Conservation (phyloP, 2,329 filamentous ascomycete genomes). For the Tolypocladium endophyticum region DNA sequence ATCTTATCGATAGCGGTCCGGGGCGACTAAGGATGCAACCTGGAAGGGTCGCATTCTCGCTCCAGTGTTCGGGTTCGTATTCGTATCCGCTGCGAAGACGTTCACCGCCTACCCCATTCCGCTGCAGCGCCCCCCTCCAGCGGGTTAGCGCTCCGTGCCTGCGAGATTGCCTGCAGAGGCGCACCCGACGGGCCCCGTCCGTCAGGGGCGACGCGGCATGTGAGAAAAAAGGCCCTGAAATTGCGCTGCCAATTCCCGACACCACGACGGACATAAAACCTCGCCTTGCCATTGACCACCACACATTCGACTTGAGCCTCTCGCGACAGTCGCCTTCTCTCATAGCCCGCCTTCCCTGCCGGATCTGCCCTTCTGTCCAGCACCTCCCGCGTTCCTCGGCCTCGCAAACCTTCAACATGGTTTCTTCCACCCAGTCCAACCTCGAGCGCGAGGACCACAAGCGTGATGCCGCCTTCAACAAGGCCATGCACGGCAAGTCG, state of each 20-base stretch:
- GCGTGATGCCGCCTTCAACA: conserved; percentile 86
- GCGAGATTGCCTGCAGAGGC: conserved; percentile 2
- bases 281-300: not conserved
- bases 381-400: not conserved
- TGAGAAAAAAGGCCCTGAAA: conserved; percentile 1
- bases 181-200: not conserved
- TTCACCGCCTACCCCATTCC: not conserved
- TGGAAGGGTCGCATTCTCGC: not conserved
- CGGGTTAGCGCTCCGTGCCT: not conserved
- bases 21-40: not conserved
- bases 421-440: conserved; percentile 23
- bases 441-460: conserved; percentile 76
- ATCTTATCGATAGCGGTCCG: not conserved
- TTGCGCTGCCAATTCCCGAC: not conserved
- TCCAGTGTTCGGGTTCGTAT: conserved; percentile 7
- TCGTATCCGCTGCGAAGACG: not conserved
- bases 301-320: not conserved
- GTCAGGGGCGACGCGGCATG: conserved; percentile 1
- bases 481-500: conserved; percentile 70
- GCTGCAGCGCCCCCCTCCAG: not conserved
- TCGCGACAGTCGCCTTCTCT: not conserved
- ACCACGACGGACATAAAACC: conserved; percentile 1
- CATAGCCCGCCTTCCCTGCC: conserved; percentile 3
- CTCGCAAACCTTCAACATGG: conserved; percentile 28
- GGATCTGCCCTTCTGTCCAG: conserved; percentile 5